These are phyloP conservation scores for Monilinia vaccinii-corymbosi DNA, from an alignment of 2,329 filamentous ascomycete genomes.

Conservation along the genomic window DNA sequence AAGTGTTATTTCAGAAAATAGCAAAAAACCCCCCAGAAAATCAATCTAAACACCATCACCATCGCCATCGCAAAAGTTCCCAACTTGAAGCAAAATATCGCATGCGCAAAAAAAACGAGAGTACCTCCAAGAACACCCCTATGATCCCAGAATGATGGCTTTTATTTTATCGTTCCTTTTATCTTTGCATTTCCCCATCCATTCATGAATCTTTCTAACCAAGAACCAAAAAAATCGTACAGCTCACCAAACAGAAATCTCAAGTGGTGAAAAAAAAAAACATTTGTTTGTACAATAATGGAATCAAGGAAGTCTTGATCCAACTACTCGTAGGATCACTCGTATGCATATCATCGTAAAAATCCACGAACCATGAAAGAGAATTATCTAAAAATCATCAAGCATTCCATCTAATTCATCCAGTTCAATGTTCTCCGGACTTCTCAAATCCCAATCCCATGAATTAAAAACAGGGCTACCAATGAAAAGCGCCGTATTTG, in stretches of 20 bases:
- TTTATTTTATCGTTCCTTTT: not conserved
- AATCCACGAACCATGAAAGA: not conserved
- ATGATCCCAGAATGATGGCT: not conserved
- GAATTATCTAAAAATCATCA: constrained; percentile 44
- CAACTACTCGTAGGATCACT: not conserved
- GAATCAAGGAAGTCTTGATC: not conserved
- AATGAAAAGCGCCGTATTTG: constrained; percentile 32
- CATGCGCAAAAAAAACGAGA: not conserved
- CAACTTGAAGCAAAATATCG: not conserved
- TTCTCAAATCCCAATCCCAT: constrained; percentile 53
- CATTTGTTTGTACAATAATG: not conserved
- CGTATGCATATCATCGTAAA: not conserved
- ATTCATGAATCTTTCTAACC: not conserved
- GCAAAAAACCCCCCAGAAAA: not conserved
- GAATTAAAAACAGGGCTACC: constrained; percentile 45
- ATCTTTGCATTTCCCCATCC: not conserved
- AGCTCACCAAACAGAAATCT: not conserved
- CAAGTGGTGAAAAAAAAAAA: not conserved
- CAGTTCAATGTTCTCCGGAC: constrained; percentile 81
- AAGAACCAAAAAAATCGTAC: constrained; percentile 2
- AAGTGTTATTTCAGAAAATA: not conserved
- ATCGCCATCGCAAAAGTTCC: not conserved
- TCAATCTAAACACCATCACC: not conserved
- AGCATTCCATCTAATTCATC: constrained; percentile 88
- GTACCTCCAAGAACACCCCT: not conserved